These are phyloP conservation scores for Microbotryum intermedium DNA, from an alignment of 1,284 basidiomycete genomes.

Conservation along the genomic window DNA sequence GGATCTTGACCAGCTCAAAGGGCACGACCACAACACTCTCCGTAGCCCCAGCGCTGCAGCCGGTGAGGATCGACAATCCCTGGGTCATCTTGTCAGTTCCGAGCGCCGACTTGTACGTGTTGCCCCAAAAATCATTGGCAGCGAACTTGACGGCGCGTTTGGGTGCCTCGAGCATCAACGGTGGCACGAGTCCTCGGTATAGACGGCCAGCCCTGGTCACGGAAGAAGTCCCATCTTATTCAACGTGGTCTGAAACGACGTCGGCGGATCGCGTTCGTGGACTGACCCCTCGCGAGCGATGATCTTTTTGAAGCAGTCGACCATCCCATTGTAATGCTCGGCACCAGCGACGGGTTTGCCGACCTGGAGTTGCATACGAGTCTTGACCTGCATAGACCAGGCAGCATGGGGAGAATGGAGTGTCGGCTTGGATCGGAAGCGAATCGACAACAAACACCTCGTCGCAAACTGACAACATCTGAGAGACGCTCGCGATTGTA, in stretches of 20 bases:
- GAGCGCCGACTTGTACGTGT: slow-evolving; percentile 52
- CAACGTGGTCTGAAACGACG: neutral
- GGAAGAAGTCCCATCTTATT: neutral
- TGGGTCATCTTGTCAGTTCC: slow-evolving; percentile 82
- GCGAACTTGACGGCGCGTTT: slow-evolving; percentile 90
- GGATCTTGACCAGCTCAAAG: slow-evolving; percentile 93
- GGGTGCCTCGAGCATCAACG: slow-evolving; percentile 89
- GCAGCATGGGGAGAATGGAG: slow-evolving; percentile 29
- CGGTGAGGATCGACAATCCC: slow-evolving; percentile 74
- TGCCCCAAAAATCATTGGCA: slow-evolving; percentile 63
- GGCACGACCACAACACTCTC: slow-evolving; percentile 71
- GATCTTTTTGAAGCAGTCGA: slow-evolving; percentile 69
- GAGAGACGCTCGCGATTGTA: slow-evolving; percentile 2
- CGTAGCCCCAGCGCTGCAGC: slow-evolving; percentile 87
- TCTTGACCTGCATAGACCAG: slow-evolving; percentile 58
- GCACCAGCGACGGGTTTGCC: slow-evolving; percentile 52
- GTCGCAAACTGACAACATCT: slow-evolving; percentile 15
- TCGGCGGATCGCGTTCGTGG: neutral
- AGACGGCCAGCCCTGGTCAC: slow-evolving; percentile 59
- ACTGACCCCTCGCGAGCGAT: slow-evolving; percentile 74
- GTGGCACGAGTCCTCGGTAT: slow-evolving; percentile 90
- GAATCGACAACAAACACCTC: neutral
- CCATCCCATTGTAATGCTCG: slow-evolving; percentile 51
- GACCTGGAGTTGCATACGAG: slow-evolving; percentile 89
- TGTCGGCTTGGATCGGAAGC: slow-evolving; percentile 39